Conservation (phyloP, 2,329 filamentous ascomycete species). For the Byssochlamys sp. region DNA sequence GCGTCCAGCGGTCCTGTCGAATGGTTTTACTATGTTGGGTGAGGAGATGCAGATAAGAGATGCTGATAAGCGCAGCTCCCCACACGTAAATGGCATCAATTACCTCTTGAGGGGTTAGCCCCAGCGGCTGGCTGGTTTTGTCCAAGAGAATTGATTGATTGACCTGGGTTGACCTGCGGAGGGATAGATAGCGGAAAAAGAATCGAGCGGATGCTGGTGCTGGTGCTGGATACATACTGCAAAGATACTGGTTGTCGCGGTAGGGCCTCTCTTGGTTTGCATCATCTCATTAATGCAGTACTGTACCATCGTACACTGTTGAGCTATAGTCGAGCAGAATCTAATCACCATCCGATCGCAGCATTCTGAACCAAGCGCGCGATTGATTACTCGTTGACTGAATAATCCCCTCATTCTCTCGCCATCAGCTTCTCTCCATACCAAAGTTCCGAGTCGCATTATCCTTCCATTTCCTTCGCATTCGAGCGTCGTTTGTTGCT, state of each 20-base stretch:
- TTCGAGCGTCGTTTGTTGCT: background rate
- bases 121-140: background rate
- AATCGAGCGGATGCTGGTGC: background rate
- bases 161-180: background rate
- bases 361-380: background rate
- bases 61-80: conserved; percentile 1
- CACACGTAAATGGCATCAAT: background rate
- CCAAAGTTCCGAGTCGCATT: background rate
- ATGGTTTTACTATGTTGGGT: conserved; percentile 17
- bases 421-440: background rate
- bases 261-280: no score
- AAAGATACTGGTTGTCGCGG: no score
- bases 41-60: conserved; percentile 12
- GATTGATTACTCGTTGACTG: background rate
- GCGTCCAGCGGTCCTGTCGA: background rate
- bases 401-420: background rate
- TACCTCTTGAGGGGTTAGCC: background rate
- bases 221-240: no score
- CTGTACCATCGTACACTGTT: no score
- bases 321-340: no score
- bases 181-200: background rate
- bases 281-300: no score
- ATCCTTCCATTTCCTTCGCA: background rate
- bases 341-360: background rate
- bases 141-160: background rate